A percentile compares a stretch with the other conserved stretches of the same genome.
Evolutionary conservation across 768 basidiomycete species (phyloP).

Genomic region (Panaeolus papilionaceus): DNA sequence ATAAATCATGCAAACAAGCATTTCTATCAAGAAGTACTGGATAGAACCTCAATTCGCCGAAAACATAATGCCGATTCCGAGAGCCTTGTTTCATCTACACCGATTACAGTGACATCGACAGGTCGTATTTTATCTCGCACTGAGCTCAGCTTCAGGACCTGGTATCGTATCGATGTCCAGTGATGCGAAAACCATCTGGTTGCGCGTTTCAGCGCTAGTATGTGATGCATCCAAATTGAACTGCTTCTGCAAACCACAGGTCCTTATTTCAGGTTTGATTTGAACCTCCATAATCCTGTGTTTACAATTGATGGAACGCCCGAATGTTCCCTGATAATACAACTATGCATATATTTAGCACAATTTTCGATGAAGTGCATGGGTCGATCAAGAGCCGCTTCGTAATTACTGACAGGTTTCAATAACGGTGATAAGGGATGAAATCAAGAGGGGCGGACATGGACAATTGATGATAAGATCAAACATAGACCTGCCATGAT

Average conservation of each 20-base stretch:
- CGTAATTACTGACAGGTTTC: conserved; percentile 1
- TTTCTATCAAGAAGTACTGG: background rate
- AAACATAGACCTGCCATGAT: background rate
- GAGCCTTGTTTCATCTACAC: background rate
- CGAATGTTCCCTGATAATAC: background rate
- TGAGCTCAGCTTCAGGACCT: too few relatives aligned
- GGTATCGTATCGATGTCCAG: background rate
- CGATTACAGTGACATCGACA: background rate
- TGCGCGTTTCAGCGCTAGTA: conserved; percentile 10
- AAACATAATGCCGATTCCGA: background rate
- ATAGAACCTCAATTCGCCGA: background rate
- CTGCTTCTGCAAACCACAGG: background rate
- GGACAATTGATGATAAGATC: background rate
- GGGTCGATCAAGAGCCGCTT: conserved; percentile 1
- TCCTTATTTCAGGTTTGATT: background rate
- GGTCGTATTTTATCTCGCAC: background rate
- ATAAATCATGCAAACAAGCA: background rate
- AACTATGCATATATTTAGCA: background rate
- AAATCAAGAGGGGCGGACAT: background rate
- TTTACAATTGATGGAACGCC: background rate
- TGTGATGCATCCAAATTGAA: background rate
- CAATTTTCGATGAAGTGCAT: background rate
- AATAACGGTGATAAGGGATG: conserved; percentile 11
- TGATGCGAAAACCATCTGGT: background rate
- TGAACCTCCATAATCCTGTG: background rate